Base-by-base conservation (phyloP, 75 land plant species). In the Adiantum capillusveneris region DNA sequence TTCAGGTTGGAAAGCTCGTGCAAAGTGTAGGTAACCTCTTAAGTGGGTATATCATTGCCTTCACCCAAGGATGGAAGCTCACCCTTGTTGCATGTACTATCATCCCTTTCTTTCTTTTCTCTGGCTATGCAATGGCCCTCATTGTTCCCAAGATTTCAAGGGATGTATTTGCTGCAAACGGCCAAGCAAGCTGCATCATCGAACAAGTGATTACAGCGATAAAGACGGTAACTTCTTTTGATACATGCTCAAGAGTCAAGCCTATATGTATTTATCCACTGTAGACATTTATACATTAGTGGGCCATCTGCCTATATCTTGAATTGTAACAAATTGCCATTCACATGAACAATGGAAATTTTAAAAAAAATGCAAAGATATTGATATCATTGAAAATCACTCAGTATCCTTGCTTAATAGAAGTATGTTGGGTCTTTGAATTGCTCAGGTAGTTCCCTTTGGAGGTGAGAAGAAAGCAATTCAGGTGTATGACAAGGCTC, bases 1-100 rank as follows among this genome's bases (percentile, higher is more conserved):
- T 57, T 11, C 81, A 84, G 86, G 77, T 81, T 29, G 85, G 78
- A 24, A 77, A 76, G 71, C 74, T 84, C 31, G 34, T 70, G 19
- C 86, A 81, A 51, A 56, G 70, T 3, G 21, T 77, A 1, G 22
- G 70, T 11, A 81, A 74, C 27, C 60, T 67, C 57, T 11, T 73
- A 1, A 44, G 53, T 42, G 64, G 65, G 25, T 66, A 69, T 44
- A 26, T 60, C 1, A 57, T 67, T 21, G 64, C 46, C 2, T 66
- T 73, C 31, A 18, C 29, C n/a, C 6, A 57, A 58, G 13, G 36
- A 44, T 73, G 75, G 75, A 73, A 52, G 25, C 19, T 73, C 24
- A 72, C 75, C 27, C 0, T 73, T 6, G 59, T 67, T 12, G 37
- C 65, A 20, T 34, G 60, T 19, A 61, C 72, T 27, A 44, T 53